Conservation (phyloP, 306 rosid species). For the Trifolium subterraneum region DNA sequence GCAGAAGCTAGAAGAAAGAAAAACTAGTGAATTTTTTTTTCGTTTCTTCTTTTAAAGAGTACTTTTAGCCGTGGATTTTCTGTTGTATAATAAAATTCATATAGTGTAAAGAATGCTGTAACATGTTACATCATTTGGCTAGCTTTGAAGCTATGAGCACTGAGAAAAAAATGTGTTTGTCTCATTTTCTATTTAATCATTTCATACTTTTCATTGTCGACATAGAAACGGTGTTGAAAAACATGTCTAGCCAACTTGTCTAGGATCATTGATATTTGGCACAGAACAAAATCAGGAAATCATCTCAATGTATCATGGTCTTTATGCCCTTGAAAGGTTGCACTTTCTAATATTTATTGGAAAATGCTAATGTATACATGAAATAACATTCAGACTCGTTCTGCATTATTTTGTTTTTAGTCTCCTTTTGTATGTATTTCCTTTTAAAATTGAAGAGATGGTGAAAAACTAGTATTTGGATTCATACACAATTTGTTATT, state of each 20-base stretch:
- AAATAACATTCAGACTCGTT: too few relatives aligned
- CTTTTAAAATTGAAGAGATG: too few relatives aligned
- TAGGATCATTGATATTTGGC: neutral
- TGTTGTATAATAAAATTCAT: conserved; percentile 40
- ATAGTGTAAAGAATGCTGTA: conserved; percentile 42
- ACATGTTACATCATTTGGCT: conserved; percentile 22
- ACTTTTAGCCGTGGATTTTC: conserved; percentile 17
- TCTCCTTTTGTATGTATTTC: too few relatives aligned
- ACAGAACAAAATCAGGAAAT: conserved; percentile 3
- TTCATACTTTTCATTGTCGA: conserved; percentile 38
- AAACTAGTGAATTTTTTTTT: conserved; percentile 40
- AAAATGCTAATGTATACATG: too few relatives aligned
- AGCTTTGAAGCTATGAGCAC: conserved; percentile 24
- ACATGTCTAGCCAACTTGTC: conserved; percentile 27
- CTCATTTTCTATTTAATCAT: conserved; percentile 38
- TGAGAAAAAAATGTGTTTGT: neutral
- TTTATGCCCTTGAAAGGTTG: too few relatives aligned
- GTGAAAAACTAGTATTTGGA: too few relatives aligned
- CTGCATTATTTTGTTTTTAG: too few relatives aligned
- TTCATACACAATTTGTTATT: too few relatives aligned
- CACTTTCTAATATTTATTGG: too few relatives aligned
- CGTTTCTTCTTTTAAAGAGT: conserved; percentile 1
- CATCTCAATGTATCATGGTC: neutral
- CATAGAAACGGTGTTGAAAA: conserved; percentile 25
- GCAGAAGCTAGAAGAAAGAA: conserved; percentile 89